Conservation (phyloP, 257 asterid species). For the Solanum raphanifolium region DNA sequence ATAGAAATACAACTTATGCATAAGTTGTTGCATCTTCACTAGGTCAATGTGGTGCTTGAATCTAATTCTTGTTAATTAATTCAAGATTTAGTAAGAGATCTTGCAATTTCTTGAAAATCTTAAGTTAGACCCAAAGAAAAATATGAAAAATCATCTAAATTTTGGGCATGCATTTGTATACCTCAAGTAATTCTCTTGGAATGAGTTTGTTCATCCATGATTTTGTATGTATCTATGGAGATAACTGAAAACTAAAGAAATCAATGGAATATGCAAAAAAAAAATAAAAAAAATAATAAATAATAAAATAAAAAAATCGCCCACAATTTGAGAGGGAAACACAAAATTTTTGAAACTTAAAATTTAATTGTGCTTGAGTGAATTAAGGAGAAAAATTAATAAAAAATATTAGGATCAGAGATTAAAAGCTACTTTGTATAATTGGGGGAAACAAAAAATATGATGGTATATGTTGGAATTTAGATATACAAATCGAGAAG, state of each 20-base stretch:
- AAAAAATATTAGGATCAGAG: neutral
- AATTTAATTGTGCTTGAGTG: neutral
- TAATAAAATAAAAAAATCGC: no score
- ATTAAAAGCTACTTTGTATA: neutral
- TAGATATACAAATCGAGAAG: no score
- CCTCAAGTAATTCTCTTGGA: no score
- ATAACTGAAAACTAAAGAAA: no score
- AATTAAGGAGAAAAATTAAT: neutral
- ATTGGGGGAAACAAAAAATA: neutral
- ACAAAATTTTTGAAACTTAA: neutral
- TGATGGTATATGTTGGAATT: no score
- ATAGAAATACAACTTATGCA: no score
- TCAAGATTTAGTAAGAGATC: neutral
- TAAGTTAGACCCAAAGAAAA: no score
- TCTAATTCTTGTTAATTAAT: neutral
- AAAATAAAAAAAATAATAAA: no score
- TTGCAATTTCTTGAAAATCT: neutral
- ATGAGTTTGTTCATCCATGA: neutral
- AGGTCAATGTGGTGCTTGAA: neutral
- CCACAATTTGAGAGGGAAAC: neutral
- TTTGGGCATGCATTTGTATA: neutral
- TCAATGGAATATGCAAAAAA: no score
- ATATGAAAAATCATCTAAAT: no score
- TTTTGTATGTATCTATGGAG: neutral
- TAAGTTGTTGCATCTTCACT: no score